Evolutionary conservation across 2,329 filamentous ascomycete species (phyloP).

Genomic region (Mariannaea sp.): DNA sequence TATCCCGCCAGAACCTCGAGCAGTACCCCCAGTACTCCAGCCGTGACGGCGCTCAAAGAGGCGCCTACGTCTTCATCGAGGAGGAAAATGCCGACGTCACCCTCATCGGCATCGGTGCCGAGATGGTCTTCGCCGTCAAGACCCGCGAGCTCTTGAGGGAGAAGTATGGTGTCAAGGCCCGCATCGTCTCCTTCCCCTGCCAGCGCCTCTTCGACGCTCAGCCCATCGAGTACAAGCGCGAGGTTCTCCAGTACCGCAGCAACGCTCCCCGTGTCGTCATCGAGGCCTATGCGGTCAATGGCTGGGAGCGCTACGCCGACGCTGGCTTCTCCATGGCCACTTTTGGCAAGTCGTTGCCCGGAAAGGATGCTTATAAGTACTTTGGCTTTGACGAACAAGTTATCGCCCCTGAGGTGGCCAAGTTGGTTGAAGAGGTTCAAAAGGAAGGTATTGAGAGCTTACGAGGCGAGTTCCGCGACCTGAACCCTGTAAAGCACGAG

Average conservation of each 20-base stretch:
- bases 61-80: slow-evolving; percentile 54
- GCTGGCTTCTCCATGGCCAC: slow-evolving; percentile 57
- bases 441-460: slow-evolving; percentile 39
- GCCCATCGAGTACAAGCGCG: slow-evolving; percentile 49
- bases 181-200: slow-evolving; percentile 52
- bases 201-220: slow-evolving; percentile 51
- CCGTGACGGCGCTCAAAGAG: slow-evolving; percentile 49
- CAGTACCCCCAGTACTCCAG: slow-evolving; percentile 46
- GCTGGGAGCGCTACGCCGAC: slow-evolving; percentile 65
- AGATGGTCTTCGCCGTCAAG: slow-evolving; percentile 42
- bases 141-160: slow-evolving; percentile 46
- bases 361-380: slow-evolving; percentile 58
- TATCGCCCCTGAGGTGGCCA: slow-evolving; percentile 44
- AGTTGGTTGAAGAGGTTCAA: slow-evolving; percentile 38
- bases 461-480: slow-evolving; percentile 41
- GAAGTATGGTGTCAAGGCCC: slow-evolving; percentile 44
- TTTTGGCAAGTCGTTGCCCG: slow-evolving; percentile 62
- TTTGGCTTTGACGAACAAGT: slow-evolving; percentile 59
- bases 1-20: slow-evolving; percentile 50
- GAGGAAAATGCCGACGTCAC: slow-evolving; percentile 50
- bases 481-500: slow-evolving; percentile 34
- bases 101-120: slow-evolving; percentile 47
- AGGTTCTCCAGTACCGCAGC: slow-evolving; percentile 49
- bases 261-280: slow-evolving; percentile 59
- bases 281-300: slow-evolving; percentile 62